A percentile compares a stretch with the other conserved stretches of the same genome.
These are phyloP conservation scores for Trichoderma atroviride DNA, from an alignment of 2,329 filamentous ascomycete genomes.

Conservation along the genomic window DNA sequence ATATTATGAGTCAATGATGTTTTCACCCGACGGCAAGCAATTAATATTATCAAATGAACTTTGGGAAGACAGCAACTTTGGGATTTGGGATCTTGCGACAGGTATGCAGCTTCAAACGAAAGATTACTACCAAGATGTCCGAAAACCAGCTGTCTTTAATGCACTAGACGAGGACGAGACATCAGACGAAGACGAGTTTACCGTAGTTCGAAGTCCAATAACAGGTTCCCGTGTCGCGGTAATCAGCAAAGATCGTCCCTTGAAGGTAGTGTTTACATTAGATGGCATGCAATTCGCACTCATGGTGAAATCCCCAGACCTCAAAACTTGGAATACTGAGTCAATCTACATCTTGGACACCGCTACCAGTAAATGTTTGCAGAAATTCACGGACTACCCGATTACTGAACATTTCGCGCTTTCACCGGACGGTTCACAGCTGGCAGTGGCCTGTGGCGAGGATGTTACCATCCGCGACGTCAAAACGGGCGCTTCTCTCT, in stretches of 20 bases:
- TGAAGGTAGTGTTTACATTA: background rate
- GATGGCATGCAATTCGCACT: background rate
- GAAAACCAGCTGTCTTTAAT: background rate
- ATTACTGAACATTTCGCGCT: accelerated
- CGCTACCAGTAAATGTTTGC: background rate
- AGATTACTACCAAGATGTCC: background rate
- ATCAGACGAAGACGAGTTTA: too few species aligned
- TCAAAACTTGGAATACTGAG: too few species aligned
- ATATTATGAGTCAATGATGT: background rate
- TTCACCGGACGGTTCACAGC: background rate
- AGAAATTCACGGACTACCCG: background rate
- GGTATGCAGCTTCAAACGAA: background rate
- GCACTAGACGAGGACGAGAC: too few species aligned
- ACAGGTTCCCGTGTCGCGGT: background rate
- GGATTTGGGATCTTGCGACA: background rate
- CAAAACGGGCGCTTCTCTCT: background rate
- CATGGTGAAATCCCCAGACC: too few species aligned
- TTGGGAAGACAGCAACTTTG: background rate
- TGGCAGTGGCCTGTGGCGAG: accelerated
- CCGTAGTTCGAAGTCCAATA: background rate
- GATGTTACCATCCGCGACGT: background rate
- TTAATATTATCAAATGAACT: background rate
- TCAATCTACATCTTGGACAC: background rate
- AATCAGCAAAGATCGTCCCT: accelerated
- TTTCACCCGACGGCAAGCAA: background rate